Percentiles rank a stretch among this genome's conserved stretches.
These are phyloP conservation scores for Phaeodactylum tricornutum DNA, from an alignment of 108 stramenopile species.

Conservation along the genomic window DNA sequence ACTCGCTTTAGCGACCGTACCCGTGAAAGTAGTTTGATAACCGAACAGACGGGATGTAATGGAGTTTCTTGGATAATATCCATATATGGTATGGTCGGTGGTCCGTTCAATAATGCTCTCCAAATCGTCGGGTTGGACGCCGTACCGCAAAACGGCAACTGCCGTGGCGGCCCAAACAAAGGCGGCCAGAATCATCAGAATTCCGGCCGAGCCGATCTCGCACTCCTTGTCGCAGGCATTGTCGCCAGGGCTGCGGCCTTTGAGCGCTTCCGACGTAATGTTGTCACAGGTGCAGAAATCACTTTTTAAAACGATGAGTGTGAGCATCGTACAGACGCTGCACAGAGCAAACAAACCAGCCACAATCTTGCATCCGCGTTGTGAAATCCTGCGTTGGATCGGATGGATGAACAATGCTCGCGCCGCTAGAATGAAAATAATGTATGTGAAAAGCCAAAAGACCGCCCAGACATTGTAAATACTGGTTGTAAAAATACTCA, in stretches of 20 bases:
- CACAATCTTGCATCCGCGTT: conserved; percentile 3
- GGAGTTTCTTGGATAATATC: too few species aligned
- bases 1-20: too few species aligned
- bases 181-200: conserved; percentile 4
- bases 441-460: conserved; percentile 18
- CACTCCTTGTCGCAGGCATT: conserved; percentile 10
- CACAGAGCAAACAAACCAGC: not conserved
- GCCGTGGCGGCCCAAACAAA: conserved; percentile 4
- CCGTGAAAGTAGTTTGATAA: too few species aligned
- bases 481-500: conserved; percentile 2
- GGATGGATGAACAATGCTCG: conserved; percentile 11
- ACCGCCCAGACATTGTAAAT: conserved; percentile 20
- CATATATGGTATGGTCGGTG: too few species aligned
- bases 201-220: conserved; percentile 12
- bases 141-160: conserved; percentile 6
- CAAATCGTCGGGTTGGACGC: conserved; percentile 3
- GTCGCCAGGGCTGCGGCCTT: not conserved
- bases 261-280: conserved; percentile 9
- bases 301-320: conserved; percentile 8
- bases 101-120: too few species aligned
- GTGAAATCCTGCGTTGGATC: conserved; percentile 4
- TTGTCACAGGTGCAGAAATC: conserved; percentile 15
- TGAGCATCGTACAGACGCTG: conserved; percentile 4
- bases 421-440: conserved; percentile 5
- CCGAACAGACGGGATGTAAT: too few species aligned